Conservation (phyloP, 208 protist genomes). For the Leishmania major region DNA sequence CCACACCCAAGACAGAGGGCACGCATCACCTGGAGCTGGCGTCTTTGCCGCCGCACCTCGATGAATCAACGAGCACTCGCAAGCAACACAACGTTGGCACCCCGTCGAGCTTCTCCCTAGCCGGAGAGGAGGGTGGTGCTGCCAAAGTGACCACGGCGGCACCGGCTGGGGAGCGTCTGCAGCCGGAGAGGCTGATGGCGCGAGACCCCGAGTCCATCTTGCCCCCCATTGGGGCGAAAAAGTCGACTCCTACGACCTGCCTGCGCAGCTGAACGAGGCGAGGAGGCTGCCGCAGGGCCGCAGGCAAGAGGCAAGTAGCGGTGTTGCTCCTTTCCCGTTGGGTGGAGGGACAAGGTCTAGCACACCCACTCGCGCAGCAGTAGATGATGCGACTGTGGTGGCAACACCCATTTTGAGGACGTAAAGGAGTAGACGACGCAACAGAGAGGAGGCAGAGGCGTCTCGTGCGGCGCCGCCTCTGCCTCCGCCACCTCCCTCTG, state of each 20-base stretch:
- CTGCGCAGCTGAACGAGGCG: neutral
- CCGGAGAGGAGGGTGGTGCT: constrained; percentile 8
- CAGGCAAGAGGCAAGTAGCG: neutral
- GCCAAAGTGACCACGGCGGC: neutral
- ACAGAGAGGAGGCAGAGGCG: neutral
- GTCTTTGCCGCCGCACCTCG: neutral
- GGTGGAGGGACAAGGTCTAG: neutral
- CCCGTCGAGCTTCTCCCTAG: constrained; percentile 11
- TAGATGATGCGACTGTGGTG: neutral
- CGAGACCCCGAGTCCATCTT: constrained; percentile 21
- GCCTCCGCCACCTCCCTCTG: no score
- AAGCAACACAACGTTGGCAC: constrained; percentile 15
- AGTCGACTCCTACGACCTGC: neutral
- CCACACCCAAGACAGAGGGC: neutral
- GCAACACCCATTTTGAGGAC: neutral
- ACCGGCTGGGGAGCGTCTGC: constrained; percentile 10
- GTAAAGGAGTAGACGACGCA: neutral
- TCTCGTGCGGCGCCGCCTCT: neutral
- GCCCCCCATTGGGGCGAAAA: constrained; percentile 27
- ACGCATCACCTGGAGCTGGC: no score
- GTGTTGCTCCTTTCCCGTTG: neutral
- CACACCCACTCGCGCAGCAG: neutral
- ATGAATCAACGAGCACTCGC: constrained; percentile 5
- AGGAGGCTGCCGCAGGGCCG: no score
- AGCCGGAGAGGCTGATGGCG: constrained; percentile 15